Evolutionary conservation across 768 basidiomycete species (phyloP).

Genomic region (Rossbeevera mucosa): DNA sequence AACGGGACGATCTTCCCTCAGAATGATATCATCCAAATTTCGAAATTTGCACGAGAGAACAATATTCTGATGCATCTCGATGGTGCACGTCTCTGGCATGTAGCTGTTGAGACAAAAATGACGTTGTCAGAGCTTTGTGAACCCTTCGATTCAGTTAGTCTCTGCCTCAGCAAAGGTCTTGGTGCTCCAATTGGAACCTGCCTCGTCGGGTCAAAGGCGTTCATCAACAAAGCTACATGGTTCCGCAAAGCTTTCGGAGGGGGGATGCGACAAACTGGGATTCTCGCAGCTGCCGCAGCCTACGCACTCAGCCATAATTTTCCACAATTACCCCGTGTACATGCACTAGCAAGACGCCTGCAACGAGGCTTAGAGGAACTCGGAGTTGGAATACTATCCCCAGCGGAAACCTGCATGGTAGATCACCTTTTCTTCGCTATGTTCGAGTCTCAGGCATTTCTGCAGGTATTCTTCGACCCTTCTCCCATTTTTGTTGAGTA

Average conservation of each 20-base stretch:
- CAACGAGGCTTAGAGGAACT: constrained; percentile 66
- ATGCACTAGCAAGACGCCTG: constrained; percentile 66
- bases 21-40: constrained; percentile 78
- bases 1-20: constrained; percentile 91
- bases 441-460: background rate
- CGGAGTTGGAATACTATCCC: constrained; percentile 65
- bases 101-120: constrained; percentile 67
- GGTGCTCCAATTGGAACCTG: constrained; percentile 85
- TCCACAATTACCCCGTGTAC: constrained; percentile 66
- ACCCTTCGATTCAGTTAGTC: constrained; percentile 87
- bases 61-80: constrained; percentile 85
- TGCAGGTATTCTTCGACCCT: constrained; percentile 79
- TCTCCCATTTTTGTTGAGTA: constrained; percentile 63
- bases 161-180: constrained; percentile 96
- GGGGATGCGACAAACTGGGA: constrained; percentile 90
- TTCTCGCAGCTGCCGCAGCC: constrained; percentile 77
- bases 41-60: constrained; percentile 63
- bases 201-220: constrained; percentile 73
- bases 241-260: constrained; percentile 95
- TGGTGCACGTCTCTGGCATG: constrained; percentile 96
- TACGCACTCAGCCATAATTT: constrained; percentile 86
- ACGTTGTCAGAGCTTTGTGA: constrained; percentile 72
- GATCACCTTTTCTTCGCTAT: constrained; percentile 14
- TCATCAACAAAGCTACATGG: constrained; percentile 76
- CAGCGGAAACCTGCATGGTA: constrained; percentile 91